Conservation (phyloP, 306 rosid genomes). For the Pterocarpus santalinus region DNA sequence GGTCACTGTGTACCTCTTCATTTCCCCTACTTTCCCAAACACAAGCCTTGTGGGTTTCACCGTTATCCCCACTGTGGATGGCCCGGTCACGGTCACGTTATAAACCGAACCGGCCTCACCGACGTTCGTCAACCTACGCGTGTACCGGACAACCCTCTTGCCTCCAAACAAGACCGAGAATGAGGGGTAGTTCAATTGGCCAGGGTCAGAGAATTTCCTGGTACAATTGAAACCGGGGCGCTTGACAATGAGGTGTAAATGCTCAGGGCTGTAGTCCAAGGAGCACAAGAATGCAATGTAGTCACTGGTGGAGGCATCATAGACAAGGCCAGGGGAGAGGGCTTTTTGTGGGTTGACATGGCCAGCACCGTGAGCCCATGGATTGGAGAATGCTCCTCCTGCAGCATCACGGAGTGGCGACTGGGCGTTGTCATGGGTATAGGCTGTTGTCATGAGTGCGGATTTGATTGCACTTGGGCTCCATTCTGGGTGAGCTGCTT, state of each 20-base stretch:
- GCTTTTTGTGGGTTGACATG: constrained; percentile 87
- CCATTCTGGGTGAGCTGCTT: constrained; percentile 97
- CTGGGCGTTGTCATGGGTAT: constrained; percentile 77
- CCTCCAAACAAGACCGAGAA: constrained; percentile 75
- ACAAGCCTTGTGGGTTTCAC: constrained; percentile 77
- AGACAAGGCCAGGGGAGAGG: constrained; percentile 83
- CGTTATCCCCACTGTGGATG: constrained; percentile 52
- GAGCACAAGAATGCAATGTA: constrained; percentile 83
- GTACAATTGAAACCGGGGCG: constrained; percentile 62
- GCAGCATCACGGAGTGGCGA: constrained; percentile 77
- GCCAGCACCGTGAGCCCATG: constrained; percentile 91
- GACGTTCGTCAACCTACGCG: constrained; percentile 75
- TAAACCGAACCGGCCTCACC: constrained; percentile 69
- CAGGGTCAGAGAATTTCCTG: constrained; percentile 66
- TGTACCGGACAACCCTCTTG: constrained; percentile 77
- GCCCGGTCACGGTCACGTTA: constrained; percentile 57
- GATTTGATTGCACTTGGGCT: constrained; percentile 96
- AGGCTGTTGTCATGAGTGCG: constrained; percentile 90
- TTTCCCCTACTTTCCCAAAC: constrained; percentile 71
- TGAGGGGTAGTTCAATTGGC: constrained; percentile 89
- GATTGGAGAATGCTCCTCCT: constrained; percentile 61
- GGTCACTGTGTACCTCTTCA: constrained; percentile 69
- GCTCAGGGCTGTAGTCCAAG: constrained; percentile 64
- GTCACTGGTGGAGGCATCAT: constrained; percentile 63
- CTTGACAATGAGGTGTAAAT: constrained; percentile 68